Conservation (phyloP, 208 protist species). For the Acanthamoeba triangularis region DNA sequence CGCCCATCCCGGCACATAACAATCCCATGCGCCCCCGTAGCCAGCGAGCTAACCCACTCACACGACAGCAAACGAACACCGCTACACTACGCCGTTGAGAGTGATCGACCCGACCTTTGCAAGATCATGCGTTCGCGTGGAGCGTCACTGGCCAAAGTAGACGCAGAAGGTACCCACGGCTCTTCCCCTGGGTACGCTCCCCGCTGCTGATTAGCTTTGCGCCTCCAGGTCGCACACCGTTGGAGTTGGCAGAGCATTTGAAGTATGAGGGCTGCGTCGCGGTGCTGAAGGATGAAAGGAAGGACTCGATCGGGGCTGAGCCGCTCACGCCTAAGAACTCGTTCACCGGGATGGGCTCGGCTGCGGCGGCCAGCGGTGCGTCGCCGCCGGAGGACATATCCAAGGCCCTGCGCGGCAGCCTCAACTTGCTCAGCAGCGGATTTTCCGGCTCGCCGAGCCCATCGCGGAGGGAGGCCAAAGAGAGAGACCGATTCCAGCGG, state of each 20-base stretch:
- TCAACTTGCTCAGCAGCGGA: slow-evolving; percentile 49
- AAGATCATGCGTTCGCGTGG: slow-evolving; percentile 7
- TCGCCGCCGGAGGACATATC: slow-evolving; percentile 31
- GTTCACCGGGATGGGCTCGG: neutral
- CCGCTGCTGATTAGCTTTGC: neutral
- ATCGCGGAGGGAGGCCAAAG: neutral
- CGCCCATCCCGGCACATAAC: neutral
- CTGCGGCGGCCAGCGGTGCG: neutral
- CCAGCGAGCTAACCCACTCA: too few relatives aligned
- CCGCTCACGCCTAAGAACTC: neutral
- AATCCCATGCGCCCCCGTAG: neutral
- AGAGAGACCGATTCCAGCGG: neutral
- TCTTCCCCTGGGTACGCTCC: too few relatives aligned
- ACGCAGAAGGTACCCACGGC: neutral
- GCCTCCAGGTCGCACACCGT: neutral
- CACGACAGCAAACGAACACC: slow-evolving; percentile 20
- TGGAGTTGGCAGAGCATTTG: slow-evolving; percentile 40
- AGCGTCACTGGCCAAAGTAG: neutral
- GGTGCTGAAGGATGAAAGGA: slow-evolving; percentile 22
- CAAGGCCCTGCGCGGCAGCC: slow-evolving; percentile 53
- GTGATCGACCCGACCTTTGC: neutral
- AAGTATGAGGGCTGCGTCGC: neutral
- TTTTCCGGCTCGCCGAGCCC: neutral
- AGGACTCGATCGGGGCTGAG: neutral
- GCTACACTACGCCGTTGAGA: slow-evolving; percentile 34